phyloP scores from a whole-genome alignment of 2,329 filamentous ascomycete genomes.

The Fusarium tanahbumbuense region DNA sequence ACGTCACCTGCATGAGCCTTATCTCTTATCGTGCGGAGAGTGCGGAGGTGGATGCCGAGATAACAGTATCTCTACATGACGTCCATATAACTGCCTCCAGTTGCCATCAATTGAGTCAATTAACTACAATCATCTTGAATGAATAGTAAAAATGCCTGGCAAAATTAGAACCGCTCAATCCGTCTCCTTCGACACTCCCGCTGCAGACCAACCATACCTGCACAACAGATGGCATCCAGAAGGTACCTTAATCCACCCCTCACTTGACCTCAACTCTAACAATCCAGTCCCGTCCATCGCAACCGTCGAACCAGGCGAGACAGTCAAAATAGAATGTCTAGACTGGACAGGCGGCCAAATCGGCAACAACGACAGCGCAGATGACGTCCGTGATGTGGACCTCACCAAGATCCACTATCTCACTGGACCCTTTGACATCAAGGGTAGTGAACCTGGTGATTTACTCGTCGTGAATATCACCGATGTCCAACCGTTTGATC shows the following conservation, averaged over 20 bases:
- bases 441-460: conserved; percentile 86
- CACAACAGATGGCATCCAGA: conserved; percentile 92
- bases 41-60: conserved; percentile 15
- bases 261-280: not conserved
- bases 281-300: conserved; percentile 75
- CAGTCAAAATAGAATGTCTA: conserved; percentile 92
- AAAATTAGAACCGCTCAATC: conserved; percentile 43
- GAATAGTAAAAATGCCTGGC: conserved; percentile 31
- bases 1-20: conserved; percentile 23
- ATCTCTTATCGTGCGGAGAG: conserved; percentile 35
- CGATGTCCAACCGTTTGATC: conserved; percentile 88
- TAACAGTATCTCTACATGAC: not conserved
- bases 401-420: conserved; percentile 88
- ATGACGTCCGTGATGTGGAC: conserved; percentile 87
- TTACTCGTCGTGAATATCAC: conserved; percentile 89
- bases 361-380: conserved; percentile 87
- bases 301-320: conserved; percentile 83
- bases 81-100: too few species aligned
- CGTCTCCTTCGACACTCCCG: conserved; percentile 45
- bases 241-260: conserved; percentile 60
- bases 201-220: conserved; percentile 42
- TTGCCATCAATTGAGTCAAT: not conserved
- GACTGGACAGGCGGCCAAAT: conserved; percentile 91
- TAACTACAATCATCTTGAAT: too few species aligned
- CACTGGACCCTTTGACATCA: conserved; percentile 88